A percentile compares a stretch with the other conserved stretches of the same genome.
Conservation (phyloP, 2,329 filamentous ascomycete genomes). For the Aspergillus intermedius region DNA sequence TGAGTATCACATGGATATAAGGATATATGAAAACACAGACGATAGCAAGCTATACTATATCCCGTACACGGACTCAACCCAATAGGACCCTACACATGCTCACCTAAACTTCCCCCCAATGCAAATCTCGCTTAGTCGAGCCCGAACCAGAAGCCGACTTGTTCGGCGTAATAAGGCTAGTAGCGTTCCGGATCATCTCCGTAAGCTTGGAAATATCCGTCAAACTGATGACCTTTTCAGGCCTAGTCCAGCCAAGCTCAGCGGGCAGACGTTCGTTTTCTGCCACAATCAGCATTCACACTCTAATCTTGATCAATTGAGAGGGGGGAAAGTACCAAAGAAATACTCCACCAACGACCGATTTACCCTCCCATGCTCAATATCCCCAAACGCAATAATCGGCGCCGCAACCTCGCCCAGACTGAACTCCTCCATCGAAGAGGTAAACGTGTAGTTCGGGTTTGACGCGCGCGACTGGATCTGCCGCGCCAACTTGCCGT, state of each 20-base stretch:
- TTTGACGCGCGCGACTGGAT: slow-evolving; percentile 42
- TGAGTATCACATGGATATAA: too few species aligned
- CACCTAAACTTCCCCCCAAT: background rate
- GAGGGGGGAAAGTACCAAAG: slow-evolving; percentile 23
- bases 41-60: too few species aligned
- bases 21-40: too few species aligned
- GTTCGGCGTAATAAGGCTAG: slow-evolving; percentile 18
- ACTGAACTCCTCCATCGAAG: slow-evolving; percentile 39
- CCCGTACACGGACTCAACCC: too few species aligned
- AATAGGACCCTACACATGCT: too few species aligned
- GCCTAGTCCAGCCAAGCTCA: slow-evolving; percentile 36
- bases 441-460: slow-evolving; percentile 44
- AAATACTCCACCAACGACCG: slow-evolving; percentile 19
- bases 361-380: slow-evolving; percentile 33
- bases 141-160: background rate
- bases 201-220: slow-evolving; percentile 7
- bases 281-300: slow-evolving; percentile 9
- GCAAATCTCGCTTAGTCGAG: background rate
- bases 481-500: slow-evolving; percentile 42
- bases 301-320: slow-evolving; percentile 11
- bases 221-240: slow-evolving; percentile 6
- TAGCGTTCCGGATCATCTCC: slow-evolving; percentile 8
- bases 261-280: slow-evolving; percentile 40
- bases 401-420: slow-evolving; percentile 47
- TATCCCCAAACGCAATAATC: slow-evolving; percentile 46